Evolutionary conservation across 2,329 filamentous ascomycete genomes (phyloP).

Genomic region (Xylaria sp.): DNA sequence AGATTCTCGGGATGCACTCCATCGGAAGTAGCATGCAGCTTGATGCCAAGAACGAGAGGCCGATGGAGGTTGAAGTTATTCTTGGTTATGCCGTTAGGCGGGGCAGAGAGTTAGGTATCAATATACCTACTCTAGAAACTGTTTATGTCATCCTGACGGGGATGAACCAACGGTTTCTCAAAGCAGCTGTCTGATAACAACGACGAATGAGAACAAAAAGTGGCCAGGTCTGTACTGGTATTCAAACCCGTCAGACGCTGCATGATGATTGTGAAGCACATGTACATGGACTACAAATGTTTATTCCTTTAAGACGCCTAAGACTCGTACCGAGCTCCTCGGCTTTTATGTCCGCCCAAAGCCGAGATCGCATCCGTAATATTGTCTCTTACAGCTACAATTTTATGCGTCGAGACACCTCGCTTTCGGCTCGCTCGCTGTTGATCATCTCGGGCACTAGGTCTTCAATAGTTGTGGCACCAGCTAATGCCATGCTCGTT

Average conservation of each 20-base stretch:
- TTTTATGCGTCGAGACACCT: background rate
- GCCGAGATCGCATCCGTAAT: background rate
- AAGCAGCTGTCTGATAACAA: background rate
- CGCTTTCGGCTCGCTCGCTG: background rate
- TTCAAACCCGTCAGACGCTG: background rate
- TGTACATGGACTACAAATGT: too few relatives aligned
- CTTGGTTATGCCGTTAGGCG: constrained; percentile 69
- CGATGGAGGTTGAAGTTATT: constrained; percentile 72
- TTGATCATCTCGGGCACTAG: constrained; percentile 12
- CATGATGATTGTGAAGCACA: background rate
- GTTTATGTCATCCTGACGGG: constrained; percentile 52
- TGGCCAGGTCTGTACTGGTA: background rate
- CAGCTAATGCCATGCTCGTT: constrained; percentile 5
- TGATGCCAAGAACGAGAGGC: constrained; percentile 66
- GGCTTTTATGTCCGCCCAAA: constrained; percentile 16
- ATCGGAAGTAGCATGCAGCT: constrained; percentile 65
- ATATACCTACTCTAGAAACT: constrained; percentile 62
- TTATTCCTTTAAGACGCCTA: too few relatives aligned
- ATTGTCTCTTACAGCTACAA: background rate
- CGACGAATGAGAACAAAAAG: background rate
- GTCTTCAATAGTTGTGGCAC: constrained; percentile 18
- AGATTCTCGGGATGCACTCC: constrained; percentile 59
- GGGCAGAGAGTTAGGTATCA: constrained; percentile 63
- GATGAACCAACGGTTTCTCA: constrained; percentile 44
- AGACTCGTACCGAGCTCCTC: background rate